Percentiles rank a stretch among this genome's conserved stretches.
Evolutionary conservation across 2,329 filamentous ascomycete species (phyloP).

Genomic region (Sordariomycetes sp.): DNA sequence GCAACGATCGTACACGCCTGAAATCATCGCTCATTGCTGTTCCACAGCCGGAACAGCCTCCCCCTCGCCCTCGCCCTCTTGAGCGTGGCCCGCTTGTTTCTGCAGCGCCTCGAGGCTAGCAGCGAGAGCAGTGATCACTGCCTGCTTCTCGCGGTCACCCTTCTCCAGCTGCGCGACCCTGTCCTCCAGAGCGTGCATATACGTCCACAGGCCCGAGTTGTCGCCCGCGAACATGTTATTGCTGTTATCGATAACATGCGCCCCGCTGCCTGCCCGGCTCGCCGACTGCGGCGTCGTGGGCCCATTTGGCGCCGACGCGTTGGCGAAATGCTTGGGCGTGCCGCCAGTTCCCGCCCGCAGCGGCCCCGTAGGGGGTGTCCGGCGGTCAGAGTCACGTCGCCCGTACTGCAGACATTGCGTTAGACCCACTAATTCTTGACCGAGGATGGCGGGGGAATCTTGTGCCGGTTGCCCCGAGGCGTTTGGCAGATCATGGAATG

Average conservation of each 20-base stretch:
- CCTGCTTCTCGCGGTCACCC: conserved; percentile 23
- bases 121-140: conserved; percentile 22
- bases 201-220: conserved; percentile 58
- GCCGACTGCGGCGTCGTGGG: background rate
- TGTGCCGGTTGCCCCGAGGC: conserved; percentile 29
- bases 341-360: conserved; percentile 16
- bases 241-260: conserved; percentile 45
- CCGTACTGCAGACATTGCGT: conserved; percentile 53
- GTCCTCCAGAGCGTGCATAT: conserved; percentile 61
- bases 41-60: background rate
- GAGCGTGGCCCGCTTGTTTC: conserved; percentile 12
- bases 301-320: background rate
- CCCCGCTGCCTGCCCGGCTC: conserved; percentile 31
- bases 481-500: conserved; percentile 23
- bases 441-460: background rate
- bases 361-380: conserved; percentile 38
- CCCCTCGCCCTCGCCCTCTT: background rate
- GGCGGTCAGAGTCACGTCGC: conserved; percentile 43
- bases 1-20: background rate
- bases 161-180: conserved; percentile 35
- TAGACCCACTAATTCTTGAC: conserved; percentile 45
- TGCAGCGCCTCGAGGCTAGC: conserved; percentile 22
- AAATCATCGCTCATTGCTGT: background rate
- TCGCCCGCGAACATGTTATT: conserved; percentile 56
- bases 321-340: background rate